Percentiles rank a stretch among this genome's conserved stretches.
These are phyloP conservation scores for Cucurbitaria berberidis DNA, from an alignment of 2,329 filamentous ascomycete species.

Conservation along the genomic window DNA sequence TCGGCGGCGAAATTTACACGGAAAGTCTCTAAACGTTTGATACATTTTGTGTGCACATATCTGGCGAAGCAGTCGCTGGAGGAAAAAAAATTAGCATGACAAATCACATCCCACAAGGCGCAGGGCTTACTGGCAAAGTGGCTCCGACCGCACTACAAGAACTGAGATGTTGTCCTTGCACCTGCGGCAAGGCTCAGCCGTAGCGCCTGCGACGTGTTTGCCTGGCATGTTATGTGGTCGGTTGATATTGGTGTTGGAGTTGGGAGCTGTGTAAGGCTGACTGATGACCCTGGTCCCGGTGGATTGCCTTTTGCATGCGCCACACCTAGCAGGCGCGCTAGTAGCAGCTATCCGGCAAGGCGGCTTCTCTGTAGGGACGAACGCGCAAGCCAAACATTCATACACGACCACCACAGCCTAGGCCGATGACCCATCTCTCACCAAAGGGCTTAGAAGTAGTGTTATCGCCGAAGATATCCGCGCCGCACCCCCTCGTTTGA, in stretches of 20 bases:
- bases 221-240: conserved; percentile 38
- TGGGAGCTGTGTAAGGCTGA: conserved; percentile 14
- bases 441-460: background rate
- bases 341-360: conserved; percentile 17
- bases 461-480: background rate
- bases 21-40: conserved; percentile 77
- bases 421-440: conserved; percentile 1
- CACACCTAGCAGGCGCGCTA: conserved; percentile 20
- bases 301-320: conserved; percentile 16
- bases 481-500: conserved; percentile 3
- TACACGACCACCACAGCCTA: conserved; percentile 13
- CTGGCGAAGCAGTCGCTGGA: conserved; percentile 74
- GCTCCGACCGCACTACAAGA: conserved; percentile 64
- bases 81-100: conserved; percentile 21
- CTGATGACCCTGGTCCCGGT: conserved; percentile 5
- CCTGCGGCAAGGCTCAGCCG: conserved; percentile 58
- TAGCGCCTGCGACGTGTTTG: conserved; percentile 26
- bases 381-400: conserved; percentile 28
- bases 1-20: conserved; percentile 57
- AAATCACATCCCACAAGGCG: conserved; percentile 2
- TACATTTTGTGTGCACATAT: conserved; percentile 78
- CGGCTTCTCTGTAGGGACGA: conserved; percentile 22
- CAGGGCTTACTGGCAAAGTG: conserved; percentile 62
- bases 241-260: conserved; percentile 7
- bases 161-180: conserved; percentile 60